These are phyloP conservation scores for Neopestalotiopsis rosae DNA, from an alignment of 2,329 filamentous ascomycete species.

Conservation along the genomic window DNA sequence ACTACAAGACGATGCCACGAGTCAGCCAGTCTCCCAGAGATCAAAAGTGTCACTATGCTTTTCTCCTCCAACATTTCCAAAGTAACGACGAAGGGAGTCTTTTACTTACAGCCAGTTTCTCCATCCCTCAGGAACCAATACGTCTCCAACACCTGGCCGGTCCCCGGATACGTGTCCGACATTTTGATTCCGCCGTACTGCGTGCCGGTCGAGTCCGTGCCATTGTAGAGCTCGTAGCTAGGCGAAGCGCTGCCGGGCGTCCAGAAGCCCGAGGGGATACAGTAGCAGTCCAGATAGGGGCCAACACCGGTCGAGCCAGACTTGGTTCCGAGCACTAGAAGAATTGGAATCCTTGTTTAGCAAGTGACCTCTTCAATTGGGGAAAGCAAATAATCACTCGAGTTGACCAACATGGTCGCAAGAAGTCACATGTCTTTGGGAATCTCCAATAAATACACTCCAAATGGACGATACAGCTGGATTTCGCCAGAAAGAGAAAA, in stretches of 20 bases:
- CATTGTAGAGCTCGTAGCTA: conserved; percentile 55
- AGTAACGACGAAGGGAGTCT: conserved; percentile 31
- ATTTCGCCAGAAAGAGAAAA: not conserved
- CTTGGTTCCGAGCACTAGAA: conserved; percentile 48
- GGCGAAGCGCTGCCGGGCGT: conserved; percentile 59
- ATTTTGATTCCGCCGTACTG: conserved; percentile 64
- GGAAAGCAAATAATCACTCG: too few relatives aligned
- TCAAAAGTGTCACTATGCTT: not conserved
- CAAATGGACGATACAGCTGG: too few relatives aligned
- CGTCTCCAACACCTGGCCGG: conserved; percentile 65
- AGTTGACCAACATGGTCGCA: too few relatives aligned
- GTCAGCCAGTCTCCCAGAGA: not conserved
- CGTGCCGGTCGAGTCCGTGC: conserved; percentile 53
- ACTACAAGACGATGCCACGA: not conserved
- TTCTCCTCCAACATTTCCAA: not conserved
- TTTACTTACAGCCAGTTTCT: conserved; percentile 54
- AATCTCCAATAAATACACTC: too few relatives aligned
- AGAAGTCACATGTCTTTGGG: too few relatives aligned
- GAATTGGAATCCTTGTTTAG: too few relatives aligned
- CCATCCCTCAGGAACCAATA: conserved; percentile 69
- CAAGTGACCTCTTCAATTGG: too few relatives aligned
- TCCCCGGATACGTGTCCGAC: conserved; percentile 62
- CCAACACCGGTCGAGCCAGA: conserved; percentile 52
- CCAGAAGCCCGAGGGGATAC: conserved; percentile 62
- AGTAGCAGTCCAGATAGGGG: conserved; percentile 69